These are phyloP conservation scores for Fraxinus greggii DNA, from an alignment of 305 asterid genomes.

Conservation along the genomic window DNA sequence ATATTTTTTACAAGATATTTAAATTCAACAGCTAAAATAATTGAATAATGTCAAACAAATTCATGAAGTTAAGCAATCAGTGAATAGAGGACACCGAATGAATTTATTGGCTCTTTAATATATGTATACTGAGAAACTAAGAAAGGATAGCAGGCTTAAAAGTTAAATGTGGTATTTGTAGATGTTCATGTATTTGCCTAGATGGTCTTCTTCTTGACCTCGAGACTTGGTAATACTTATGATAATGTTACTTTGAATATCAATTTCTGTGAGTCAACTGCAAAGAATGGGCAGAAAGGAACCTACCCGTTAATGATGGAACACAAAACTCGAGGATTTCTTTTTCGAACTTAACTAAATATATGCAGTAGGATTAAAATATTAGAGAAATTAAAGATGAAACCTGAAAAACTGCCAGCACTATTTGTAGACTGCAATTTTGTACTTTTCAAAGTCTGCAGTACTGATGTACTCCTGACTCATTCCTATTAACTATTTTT, in stretches of 20 bases:
- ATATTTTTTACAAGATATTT: not conserved
- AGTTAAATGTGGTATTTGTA: not conserved
- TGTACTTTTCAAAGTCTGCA: not conserved
- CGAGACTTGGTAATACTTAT: not conserved
- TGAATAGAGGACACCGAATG: not conserved
- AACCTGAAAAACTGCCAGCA: not conserved
- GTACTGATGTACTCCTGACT: not conserved
- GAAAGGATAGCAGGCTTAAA: not conserved
- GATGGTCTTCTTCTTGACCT: not conserved
- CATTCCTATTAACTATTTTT: conserved; percentile 13
- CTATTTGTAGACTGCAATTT: not conserved
- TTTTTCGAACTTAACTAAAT: not conserved
- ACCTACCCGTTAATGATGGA: not conserved
- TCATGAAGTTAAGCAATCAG: not conserved
- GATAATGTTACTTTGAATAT: not conserved
- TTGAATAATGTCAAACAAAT: not conserved
- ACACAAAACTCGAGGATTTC: not conserved
- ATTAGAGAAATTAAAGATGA: not conserved
- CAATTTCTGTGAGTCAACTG: not conserved
- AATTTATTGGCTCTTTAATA: not conserved
- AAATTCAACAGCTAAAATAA: not conserved
- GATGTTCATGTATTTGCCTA: not conserved
- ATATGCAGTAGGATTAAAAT: not conserved
- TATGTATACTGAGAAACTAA: not conserved
- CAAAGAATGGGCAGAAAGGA: not conserved